Evolutionary conservation across 805 yeast species (phyloP), one percentile per base, ranked within the genome.

Genomic region (Yarrowia deformans): DNA sequence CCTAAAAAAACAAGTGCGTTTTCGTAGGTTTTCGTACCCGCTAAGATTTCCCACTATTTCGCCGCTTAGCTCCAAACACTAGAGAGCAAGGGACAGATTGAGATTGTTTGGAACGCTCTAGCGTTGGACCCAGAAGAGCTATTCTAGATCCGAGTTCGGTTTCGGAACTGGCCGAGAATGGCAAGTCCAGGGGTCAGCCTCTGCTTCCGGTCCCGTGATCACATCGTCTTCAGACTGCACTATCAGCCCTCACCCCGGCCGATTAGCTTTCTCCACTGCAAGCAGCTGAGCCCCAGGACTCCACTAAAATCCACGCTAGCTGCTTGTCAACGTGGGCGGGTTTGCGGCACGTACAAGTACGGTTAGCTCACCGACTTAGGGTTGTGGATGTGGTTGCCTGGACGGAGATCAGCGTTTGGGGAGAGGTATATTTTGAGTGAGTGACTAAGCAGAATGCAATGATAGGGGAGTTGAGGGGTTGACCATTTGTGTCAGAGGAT

Each of bases 271-370:
- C 52, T 29, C 35, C 48, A 45, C 48, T 48, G 4, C 29, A 23
- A 23, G 29, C 4, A 48, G 13, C 35, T 23, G 52, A 48, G 35
- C 56, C 56, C 5, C 56, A 34, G 4, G 8, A 23, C 42, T 34
- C 55, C 9, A 39, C 55, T 50, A 52, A 54, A 54, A 54, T 7
- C 14, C 42, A 37, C 58, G 58, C 58, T 54, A 54, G 34, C 18
- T 8, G 18, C 58, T 54, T 54, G 43, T 54, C 43, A 37, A 18
- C 34, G 43, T 54, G 43, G 32, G 58, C 42, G 56, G 56, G 29
- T 50, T 52, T 34, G 42, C 56, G 43, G 58, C 43, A 54, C 58
- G 58, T 43, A 54, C 58, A 54, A 43, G 58, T 43, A 54, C 58
- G 58, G 43, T n/a, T 54, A 54, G 58, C 8, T 34, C 34, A 34